These are phyloP conservation scores for Pontederia crassipes DNA, from an alignment of 176 grass and related monocot species.

Conservation along the genomic window DNA sequence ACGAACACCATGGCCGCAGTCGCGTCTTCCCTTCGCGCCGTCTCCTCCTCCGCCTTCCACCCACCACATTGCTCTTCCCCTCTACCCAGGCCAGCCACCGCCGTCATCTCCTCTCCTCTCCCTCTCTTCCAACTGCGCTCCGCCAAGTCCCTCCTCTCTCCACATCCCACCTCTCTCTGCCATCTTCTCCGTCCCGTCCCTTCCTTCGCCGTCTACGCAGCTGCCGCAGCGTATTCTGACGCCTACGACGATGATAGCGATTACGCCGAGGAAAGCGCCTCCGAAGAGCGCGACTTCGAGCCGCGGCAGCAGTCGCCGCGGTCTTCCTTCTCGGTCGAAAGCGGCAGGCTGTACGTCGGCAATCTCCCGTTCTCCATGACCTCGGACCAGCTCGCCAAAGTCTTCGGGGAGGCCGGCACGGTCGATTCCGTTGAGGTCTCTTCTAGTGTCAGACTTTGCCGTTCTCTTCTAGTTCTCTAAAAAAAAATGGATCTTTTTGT, in stretches of 20 bases:
- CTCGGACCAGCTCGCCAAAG: constrained; percentile 34
- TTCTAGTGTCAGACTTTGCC: neutral
- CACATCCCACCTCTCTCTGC: neutral
- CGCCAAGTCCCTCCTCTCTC: neutral
- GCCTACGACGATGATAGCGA: constrained; percentile 3
- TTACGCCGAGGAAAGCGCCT: constrained; percentile 11
- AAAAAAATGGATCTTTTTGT: neutral
- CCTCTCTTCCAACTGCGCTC: neutral
- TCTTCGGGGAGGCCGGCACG: constrained; percentile 68
- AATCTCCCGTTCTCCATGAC: constrained; percentile 72
- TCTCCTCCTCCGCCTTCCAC: neutral
- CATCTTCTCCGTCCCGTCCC: neutral
- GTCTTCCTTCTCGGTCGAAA: constrained; percentile 7
- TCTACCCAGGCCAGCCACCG: neutral
- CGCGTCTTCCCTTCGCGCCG: too few relatives aligned
- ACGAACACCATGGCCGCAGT: too few relatives aligned
- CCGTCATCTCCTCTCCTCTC: neutral
- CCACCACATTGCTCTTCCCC: neutral
- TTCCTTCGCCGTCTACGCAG: constrained; percentile 24
- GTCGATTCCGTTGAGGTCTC: constrained; percentile 57
- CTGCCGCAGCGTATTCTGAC: constrained; percentile 5
- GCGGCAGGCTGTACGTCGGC: constrained; percentile 71
- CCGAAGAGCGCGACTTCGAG: constrained; percentile 18
- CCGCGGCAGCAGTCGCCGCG: neutral
- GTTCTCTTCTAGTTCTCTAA: neutral